phyloP scores from a whole-genome alignment of 192 early-diverging fungal species.

The Backusella psychrophila region DNA sequence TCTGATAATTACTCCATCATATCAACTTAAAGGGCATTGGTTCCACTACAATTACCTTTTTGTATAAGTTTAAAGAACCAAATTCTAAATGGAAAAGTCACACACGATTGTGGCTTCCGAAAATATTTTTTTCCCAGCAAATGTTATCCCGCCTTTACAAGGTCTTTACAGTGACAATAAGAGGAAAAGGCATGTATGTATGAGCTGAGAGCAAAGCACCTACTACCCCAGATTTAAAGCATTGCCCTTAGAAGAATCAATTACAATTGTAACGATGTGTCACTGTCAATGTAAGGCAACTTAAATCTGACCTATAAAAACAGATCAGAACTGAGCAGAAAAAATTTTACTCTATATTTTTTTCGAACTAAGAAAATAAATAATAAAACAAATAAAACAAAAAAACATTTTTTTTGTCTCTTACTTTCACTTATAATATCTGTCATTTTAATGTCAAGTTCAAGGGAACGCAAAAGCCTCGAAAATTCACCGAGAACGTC shows the following conservation, averaged over 20 bases:
- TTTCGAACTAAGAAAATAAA: background rate
- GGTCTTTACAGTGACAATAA: background rate
- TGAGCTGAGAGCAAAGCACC: background rate
- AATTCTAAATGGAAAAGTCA: background rate
- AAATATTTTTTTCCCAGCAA: background rate
- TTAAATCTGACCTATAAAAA: background rate
- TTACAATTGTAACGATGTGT: background rate
- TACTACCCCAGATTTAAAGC: background rate
- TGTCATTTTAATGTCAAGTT: background rate
- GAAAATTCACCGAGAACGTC: background rate
- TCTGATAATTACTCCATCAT: background rate
- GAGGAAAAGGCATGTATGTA: background rate
- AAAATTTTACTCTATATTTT: background rate
- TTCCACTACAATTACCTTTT: background rate
- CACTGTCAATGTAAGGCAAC: background rate
- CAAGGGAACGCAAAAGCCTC: background rate
- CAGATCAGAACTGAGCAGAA: background rate
- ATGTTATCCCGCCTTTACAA: background rate
- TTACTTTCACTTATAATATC: background rate
- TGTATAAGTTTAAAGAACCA: background rate
- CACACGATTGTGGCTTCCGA: background rate
- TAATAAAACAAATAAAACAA: background rate
- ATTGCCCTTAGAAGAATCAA: background rate
- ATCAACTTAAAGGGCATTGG: background rate
- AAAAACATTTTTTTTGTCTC: background rate